Evolutionary conservation across 2,329 filamentous ascomycete species (phyloP), one percentile per base, ranked within the genome.

Genomic region (Aspergillus sclerotialis): DNA sequence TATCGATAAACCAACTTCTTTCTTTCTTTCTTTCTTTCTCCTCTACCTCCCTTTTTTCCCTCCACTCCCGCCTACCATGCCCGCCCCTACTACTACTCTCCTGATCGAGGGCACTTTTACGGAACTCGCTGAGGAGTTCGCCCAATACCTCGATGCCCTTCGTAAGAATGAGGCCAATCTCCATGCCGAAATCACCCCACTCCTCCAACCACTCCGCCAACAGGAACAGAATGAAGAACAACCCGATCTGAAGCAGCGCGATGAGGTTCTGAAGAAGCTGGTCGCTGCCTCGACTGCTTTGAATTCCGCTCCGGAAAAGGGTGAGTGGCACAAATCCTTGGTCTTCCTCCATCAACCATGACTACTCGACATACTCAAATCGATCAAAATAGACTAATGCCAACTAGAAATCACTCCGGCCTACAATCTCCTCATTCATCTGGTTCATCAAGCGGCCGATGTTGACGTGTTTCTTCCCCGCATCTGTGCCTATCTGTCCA

Each of bases 371-470:
- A 7, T 27, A 24, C 3, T 25, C 27, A 30, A 41, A 34, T 39
- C 37, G 18, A 30, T 33, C 24, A 17, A 42, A 30, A 30, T 13
- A 42, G 28, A 31, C 26, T 30, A 45, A 38, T 46, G 29, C 45
- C 41, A 35, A 43, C 28, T 39, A 80, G 90, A 96, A 66, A 92
- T 95, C 63, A 89, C 87, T 41, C 83, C 90, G 39, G 87, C 90
- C 42, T 95, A 95, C 70, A 96, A 98, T 70, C 82, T 96, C 51
- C 82, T 98, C 62, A 82, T 96, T 58, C 86, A 95, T 71, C 81
- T 98, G 40, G 79, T 94, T 49, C 75, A 87, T 54, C 86, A 94
- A 68, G 86, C 88, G 40, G 78, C 84, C 52, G 85, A 89, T 52
- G 77, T 84, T 48, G 82, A 87, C 64, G 85, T 84, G 67, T 84